These are phyloP conservation scores for Abrus precatorius DNA, from an alignment of 306 rosid genomes.

Conservation along the genomic window DNA sequence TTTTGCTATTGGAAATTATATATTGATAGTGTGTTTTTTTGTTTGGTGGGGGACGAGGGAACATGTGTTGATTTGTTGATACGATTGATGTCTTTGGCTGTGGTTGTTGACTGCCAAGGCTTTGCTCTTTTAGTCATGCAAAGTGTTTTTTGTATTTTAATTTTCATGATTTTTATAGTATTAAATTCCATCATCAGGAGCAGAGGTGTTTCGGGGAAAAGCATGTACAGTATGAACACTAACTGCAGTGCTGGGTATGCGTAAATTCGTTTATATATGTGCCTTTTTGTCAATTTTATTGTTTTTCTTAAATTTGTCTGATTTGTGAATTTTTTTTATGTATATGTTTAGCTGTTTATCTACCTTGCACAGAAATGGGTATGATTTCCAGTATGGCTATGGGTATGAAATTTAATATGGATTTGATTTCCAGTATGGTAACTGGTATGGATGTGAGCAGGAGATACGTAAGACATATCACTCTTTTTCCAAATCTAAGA, in stretches of 20 bases:
- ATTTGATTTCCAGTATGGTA: too few relatives aligned
- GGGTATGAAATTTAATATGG: too few relatives aligned
- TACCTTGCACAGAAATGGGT: too few relatives aligned
- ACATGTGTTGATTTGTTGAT: neutral
- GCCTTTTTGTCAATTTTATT: neutral
- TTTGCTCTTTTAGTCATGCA: neutral
- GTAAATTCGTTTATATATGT: constrained; percentile 11
- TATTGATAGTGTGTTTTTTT: too few relatives aligned
- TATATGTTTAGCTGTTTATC: neutral
- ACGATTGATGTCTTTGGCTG: neutral
- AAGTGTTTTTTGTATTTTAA: neutral
- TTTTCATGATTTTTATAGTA: constrained; percentile 28
- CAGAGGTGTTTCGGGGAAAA: constrained; percentile 48
- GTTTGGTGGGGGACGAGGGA: neutral
- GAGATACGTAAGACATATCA: too few relatives aligned
- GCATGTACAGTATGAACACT: constrained; percentile 52
- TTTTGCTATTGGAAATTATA: neutral
- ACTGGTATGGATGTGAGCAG: too few relatives aligned
- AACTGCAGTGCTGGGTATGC: constrained; percentile 54
- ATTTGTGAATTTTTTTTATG: neutral
- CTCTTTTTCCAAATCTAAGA: too few relatives aligned
- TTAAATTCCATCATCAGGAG: constrained; percentile 51
- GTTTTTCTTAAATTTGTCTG: neutral
- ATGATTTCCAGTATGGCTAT: too few relatives aligned
- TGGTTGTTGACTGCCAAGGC: constrained; percentile 16